Base-by-base conservation (phyloP, 306 rosid genomes). In the Carpinus fangiana region DNA sequence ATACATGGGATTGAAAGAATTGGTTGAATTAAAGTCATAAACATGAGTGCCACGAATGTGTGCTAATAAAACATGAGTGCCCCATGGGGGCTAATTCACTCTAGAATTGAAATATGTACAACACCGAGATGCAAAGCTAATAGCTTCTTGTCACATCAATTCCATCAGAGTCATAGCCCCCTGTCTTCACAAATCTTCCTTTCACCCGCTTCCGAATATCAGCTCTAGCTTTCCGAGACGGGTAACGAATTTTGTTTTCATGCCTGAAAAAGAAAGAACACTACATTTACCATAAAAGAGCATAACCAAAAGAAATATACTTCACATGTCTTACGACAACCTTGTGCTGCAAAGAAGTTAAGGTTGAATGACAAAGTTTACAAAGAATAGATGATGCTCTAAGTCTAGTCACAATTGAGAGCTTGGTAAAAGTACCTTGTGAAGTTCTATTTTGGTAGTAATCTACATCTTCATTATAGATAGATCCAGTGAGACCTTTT, bases 141-240 rank as follows among this genome's bases (percentile, higher is more conserved):
- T 69, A 80, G 59, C 80, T 80, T 73, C 77, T 70, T 68, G 85
- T 72, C 74, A 70, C 80, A 56, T 60, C 54, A 11, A 36, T 26
- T 26, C 51, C 59, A 64, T 80, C 80, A 0, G 81, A 82, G 41
- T 71, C 80, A 69, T 71, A 79, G 66, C 75, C 87, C 72, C 85
- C 90, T 69, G 62, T 76, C 84, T 80, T 89, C 26, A 81, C 80
- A 70, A 70, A 45, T 74, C 80, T 82, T 34, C 88, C 90, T 72
- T 86, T 87, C 70, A 76, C 82, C 38, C 83, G 81, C 81, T 70
- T 86, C 73, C 82, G 84, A 56, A 79, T 51, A 51, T 80, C 83
- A 60, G 83, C 77, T 70, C 76, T 82, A 52, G 83, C 76, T 88
- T 88, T 87, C 72, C 82, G 73, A 79, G 87, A 76, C 48, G 86